These are phyloP conservation scores for Saksenaea vasiformis DNA, from an alignment of 371 early-diverging fungal genomes.

Conservation along the genomic window DNA sequence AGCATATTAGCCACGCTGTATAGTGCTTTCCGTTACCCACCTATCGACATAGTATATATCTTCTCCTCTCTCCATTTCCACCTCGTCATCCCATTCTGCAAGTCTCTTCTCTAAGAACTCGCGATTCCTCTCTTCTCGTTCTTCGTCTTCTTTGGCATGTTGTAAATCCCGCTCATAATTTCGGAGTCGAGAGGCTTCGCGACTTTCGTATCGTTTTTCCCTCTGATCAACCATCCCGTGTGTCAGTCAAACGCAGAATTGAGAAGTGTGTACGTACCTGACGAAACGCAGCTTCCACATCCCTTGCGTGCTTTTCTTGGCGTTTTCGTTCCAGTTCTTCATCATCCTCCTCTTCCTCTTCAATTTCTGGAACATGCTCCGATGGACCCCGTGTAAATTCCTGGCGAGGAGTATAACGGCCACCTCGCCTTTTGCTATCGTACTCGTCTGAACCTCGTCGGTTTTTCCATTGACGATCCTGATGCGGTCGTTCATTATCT, in stretches of 20 bases:
- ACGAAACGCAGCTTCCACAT: constrained; percentile 64
- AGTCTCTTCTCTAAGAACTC: constrained; percentile 56
- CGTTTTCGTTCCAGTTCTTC: constrained; percentile 71
- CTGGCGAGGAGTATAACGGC: constrained; percentile 23
- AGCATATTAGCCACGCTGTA: not conserved
- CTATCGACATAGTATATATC: constrained; percentile 74
- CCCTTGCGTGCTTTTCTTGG: constrained; percentile 66
- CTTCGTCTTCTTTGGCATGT: constrained; percentile 53
- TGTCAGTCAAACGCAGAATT: not conserved
- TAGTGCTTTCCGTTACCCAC: constrained; percentile 40
- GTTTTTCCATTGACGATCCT: constrained; percentile 29
- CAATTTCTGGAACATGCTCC: constrained; percentile 17
- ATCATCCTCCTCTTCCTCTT: constrained; percentile 50
- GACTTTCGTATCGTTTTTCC: constrained; percentile 66
- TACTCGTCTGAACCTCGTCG: constrained; percentile 21
- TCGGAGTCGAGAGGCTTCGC: constrained; percentile 56
- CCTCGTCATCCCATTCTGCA: constrained; percentile 77
- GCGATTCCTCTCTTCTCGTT: constrained; percentile 44
- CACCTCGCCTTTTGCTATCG: constrained; percentile 34
- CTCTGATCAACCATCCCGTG: constrained; percentile 32
- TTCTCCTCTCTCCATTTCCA: constrained; percentile 61
- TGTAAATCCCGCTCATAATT: constrained; percentile 54
- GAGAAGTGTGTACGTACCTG: constrained; percentile 44
- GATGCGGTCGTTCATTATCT: constrained; percentile 54
- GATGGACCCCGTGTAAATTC: constrained; percentile 30